Percentiles rank a stretch among this genome's conserved stretches.
phyloP scores from a whole-genome alignment of 495 filamentous ascomycete genomes.

The Lindgomyces ingoldianus region DNA sequence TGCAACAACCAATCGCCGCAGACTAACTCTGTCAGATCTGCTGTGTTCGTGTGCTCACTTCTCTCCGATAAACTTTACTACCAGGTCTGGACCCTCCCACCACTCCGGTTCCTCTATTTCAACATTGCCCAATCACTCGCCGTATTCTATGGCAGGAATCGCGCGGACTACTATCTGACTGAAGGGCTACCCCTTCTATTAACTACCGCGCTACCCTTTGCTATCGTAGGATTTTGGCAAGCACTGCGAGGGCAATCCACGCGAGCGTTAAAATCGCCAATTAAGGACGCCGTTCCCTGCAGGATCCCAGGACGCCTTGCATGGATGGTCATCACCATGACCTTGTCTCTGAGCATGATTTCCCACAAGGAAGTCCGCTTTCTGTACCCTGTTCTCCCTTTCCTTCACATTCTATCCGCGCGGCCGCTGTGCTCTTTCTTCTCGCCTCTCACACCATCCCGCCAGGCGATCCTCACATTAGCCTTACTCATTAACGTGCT shows the following conservation, averaged over 20 bases:
- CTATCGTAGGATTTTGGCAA: constrained; percentile 64
- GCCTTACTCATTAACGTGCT: constrained; percentile 60
- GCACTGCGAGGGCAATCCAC: constrained; percentile 40
- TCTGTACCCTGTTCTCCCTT: constrained; percentile 87
- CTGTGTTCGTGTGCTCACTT: constrained; percentile 62
- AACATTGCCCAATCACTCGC: constrained; percentile 85
- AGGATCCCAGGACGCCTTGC: constrained; percentile 50
- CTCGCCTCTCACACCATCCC: constrained; percentile 25
- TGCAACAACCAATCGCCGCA: constrained; percentile 1
- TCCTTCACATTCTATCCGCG: constrained; percentile 78
- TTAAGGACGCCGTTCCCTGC: constrained; percentile 2
- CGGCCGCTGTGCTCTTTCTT: constrained; percentile 68
- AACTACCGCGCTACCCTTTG: constrained; percentile 79
- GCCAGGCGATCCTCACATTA: constrained; percentile 20
- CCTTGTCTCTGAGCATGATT: constrained; percentile 68
- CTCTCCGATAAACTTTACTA: constrained; percentile 82
- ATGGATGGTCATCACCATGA: constrained; percentile 60
- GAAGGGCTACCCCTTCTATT: constrained; percentile 88
- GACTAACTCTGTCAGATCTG: constrained; percentile 45
- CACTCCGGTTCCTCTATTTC: constrained; percentile 85
- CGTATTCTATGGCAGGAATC: constrained; percentile 89
- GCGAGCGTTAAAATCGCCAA: background rate
- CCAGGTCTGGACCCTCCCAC: constrained; percentile 84
- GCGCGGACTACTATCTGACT: constrained; percentile 87
- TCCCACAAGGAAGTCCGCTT: constrained; percentile 98